Evolutionary conservation across 345 rosid species (phyloP).

Genomic region (Moringa oleifera): DNA sequence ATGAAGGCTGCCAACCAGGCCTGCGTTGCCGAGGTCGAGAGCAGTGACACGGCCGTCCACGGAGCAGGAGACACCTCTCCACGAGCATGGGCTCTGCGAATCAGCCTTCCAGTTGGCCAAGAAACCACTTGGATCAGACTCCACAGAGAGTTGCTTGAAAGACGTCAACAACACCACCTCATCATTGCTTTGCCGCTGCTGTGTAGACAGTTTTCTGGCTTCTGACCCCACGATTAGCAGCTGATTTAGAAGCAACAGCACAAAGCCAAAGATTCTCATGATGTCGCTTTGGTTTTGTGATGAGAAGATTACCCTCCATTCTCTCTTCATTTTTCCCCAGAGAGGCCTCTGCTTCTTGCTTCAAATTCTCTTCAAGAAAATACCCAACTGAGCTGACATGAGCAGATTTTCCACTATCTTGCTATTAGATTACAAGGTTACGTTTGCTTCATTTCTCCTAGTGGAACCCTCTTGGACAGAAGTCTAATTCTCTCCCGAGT

Average conservation of each 20-base stretch:
- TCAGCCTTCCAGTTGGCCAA: constrained; percentile 49
- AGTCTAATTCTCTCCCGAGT: background rate
- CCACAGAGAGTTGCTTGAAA: constrained; percentile 61
- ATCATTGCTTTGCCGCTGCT: constrained; percentile 21
- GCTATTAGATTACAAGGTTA: background rate
- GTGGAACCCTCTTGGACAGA: background rate
- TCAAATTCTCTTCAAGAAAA: constrained; percentile 7
- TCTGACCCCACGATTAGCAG: constrained; percentile 18
- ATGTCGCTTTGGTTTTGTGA: constrained; percentile 5
- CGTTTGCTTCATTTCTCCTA: background rate
- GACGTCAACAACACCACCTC: constrained; percentile 41
- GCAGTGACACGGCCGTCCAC: constrained; percentile 36
- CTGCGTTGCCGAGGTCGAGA: constrained; percentile 46
- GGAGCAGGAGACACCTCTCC: constrained; percentile 78
- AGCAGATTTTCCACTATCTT: too few species aligned
- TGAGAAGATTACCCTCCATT: constrained; percentile 16
- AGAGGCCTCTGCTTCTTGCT: background rate
- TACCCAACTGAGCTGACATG: constrained; percentile 6
- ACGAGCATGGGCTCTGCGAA: constrained; percentile 43
- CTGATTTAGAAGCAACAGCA: constrained; percentile 23
- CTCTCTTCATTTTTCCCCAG: constrained; percentile 26
- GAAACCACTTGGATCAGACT: constrained; percentile 49
- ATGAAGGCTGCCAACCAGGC: constrained; percentile 46
- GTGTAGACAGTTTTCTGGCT: constrained; percentile 23
- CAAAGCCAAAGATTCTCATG: constrained; percentile 16